Conservation (phyloP, 1,284 basidiomycete genomes). For the Heliocybe sulcata region DNA sequence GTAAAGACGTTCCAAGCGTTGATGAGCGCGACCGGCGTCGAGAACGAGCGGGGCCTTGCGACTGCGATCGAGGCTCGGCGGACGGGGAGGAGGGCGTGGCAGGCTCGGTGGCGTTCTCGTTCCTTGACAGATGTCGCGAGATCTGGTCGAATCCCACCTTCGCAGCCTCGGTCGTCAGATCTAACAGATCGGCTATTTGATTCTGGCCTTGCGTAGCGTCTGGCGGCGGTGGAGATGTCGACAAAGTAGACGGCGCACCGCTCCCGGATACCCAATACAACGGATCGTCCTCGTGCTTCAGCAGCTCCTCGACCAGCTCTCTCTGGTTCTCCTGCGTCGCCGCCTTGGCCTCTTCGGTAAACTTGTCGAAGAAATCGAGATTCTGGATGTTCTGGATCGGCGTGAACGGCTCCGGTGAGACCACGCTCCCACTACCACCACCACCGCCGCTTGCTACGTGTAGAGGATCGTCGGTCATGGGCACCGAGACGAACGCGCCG, state of each 20-base stretch:
- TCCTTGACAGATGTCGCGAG: neutral
- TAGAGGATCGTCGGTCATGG: slow-evolving; percentile 52
- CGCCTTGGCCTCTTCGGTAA: slow-evolving; percentile 44
- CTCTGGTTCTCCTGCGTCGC: slow-evolving; percentile 43
- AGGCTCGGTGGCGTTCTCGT: neutral
- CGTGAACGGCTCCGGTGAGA: slow-evolving; percentile 9
- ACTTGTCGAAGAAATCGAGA: slow-evolving; percentile 50
- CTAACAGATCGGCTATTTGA: neutral
- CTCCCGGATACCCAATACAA: slow-evolving; percentile 23
- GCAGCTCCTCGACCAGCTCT: slow-evolving; percentile 52
- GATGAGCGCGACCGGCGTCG: slow-evolving; percentile 3
- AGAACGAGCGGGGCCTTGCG: neutral
- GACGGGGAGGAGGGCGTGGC: neutral
- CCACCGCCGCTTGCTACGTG: slow-evolving; percentile 14
- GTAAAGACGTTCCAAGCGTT: slow-evolving; percentile 4
- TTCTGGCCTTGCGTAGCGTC: neutral
- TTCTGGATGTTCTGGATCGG: slow-evolving; percentile 16
- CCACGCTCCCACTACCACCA: slow-evolving; percentile 11
- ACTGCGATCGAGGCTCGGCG: neutral
- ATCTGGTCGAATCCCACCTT: neutral
- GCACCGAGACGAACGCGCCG: slow-evolving; percentile 61
- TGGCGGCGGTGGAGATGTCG: neutral
- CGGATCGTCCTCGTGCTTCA: slow-evolving; percentile 61
- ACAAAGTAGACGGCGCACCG: neutral
- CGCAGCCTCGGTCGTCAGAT: neutral